Evolutionary conservation across 1,139 yeast genomes (phyloP).

Genomic region (Yarrowia galli): DNA sequence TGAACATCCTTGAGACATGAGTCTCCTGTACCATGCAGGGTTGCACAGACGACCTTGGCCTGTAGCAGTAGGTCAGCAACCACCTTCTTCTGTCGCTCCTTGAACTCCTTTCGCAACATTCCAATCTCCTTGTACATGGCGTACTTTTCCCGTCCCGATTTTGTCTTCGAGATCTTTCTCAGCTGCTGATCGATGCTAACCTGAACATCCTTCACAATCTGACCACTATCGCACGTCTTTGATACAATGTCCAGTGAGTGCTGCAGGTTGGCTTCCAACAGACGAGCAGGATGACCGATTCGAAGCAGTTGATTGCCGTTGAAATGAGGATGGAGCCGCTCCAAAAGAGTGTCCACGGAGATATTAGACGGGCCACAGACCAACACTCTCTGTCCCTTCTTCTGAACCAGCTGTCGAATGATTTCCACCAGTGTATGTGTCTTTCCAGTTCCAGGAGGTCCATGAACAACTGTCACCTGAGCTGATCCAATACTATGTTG

Average conservation of each 20-base stretch:
- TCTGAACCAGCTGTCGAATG: conserved; percentile 71
- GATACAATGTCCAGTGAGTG: conserved; percentile 82
- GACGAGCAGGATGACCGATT: conserved; percentile 92
- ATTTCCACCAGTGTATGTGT: conserved; percentile 89
- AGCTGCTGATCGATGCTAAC: conserved; percentile 72
- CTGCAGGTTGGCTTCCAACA: conserved; percentile 65
- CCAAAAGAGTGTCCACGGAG: conserved; percentile 92
- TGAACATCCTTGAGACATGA: conserved; percentile 65
- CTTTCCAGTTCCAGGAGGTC: conserved; percentile 84
- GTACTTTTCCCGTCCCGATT: conserved; percentile 67
- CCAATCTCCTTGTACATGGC: conserved; percentile 75
- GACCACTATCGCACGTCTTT: conserved; percentile 66
- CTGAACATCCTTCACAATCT: conserved; percentile 70
- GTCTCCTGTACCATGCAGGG: conserved; percentile 88
- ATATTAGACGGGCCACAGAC: conserved; percentile 97
- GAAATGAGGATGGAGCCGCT: conserved; percentile 64
- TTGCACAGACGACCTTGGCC: conserved; percentile 76
- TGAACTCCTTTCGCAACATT: conserved; percentile 70
- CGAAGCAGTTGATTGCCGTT: conserved; percentile 68
- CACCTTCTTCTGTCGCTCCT: conserved; percentile 69
- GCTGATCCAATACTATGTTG: conserved; percentile 56
- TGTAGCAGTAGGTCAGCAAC: conserved; percentile 64
- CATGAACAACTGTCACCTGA: conserved; percentile 68
- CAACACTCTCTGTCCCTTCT: conserved; percentile 67
- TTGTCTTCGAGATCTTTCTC: conserved; percentile 67